A percentile compares a stretch with the other conserved stretches of the same genome.
Conservation (phyloP, 306 rosid genomes). For the Lotus japonicus region DNA sequence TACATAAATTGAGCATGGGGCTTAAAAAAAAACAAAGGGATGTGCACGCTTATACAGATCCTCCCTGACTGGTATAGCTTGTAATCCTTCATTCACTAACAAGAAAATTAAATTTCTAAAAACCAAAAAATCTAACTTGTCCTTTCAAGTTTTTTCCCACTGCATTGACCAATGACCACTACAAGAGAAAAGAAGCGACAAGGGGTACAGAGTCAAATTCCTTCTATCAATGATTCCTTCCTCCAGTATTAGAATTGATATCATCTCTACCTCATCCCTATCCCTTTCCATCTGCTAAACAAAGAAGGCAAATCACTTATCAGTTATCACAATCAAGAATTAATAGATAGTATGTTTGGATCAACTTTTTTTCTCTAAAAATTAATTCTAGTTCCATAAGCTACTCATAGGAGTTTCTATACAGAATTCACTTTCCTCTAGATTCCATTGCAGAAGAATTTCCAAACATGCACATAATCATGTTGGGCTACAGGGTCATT, state of each 20-base stretch:
- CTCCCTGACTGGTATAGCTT: slow-evolving; percentile 31
- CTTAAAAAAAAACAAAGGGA: slow-evolving; percentile 24
- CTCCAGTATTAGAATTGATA: slow-evolving; percentile 9
- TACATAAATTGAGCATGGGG: slow-evolving; percentile 23
- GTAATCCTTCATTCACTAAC: slow-evolving; percentile 37
- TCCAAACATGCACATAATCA: background rate
- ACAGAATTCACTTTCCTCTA: no score
- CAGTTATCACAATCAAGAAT: background rate
- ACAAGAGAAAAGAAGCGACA: slow-evolving; percentile 10
- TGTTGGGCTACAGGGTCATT: background rate
- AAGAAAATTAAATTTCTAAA: slow-evolving; percentile 37
- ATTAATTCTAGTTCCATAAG: no score
- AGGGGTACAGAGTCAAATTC: slow-evolving; percentile 23
- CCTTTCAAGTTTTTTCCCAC: slow-evolving; percentile 52
- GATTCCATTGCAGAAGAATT: no score
- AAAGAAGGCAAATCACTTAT: slow-evolving; percentile 11
- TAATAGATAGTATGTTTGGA: background rate
- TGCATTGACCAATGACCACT: slow-evolving; percentile 25
- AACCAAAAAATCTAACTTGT: slow-evolving; percentile 30
- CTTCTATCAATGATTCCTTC: slow-evolving; percentile 31
- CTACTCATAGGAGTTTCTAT: no score
- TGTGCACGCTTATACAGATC: slow-evolving; percentile 22
- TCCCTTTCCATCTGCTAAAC: slow-evolving; percentile 62
- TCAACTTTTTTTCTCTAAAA: no score
- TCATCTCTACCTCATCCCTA: slow-evolving; percentile 34